Conservation (phyloP, 2,329 filamentous ascomycete genomes). For the Dactylella cylindrospora region DNA sequence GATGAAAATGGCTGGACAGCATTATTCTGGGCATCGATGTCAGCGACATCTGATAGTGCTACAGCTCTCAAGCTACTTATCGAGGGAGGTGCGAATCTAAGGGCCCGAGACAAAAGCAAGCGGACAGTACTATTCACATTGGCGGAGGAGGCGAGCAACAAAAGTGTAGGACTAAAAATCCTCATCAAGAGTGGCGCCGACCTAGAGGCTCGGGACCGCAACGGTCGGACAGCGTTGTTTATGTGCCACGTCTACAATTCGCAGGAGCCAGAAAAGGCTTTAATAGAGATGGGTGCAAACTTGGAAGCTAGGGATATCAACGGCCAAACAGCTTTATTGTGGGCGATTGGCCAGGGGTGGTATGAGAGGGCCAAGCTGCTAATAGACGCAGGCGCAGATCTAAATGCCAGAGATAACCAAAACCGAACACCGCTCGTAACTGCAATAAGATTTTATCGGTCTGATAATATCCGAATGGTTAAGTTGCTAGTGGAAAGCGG, state of each 20-base stretch:
- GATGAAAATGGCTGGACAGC: background rate
- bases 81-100: background rate
- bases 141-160: constrained; percentile 23
- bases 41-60: constrained; percentile 41
- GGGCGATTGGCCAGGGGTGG: constrained; percentile 23
- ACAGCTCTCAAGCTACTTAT: constrained; percentile 41
- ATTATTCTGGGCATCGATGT: constrained; percentile 41
- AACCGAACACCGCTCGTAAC: constrained; percentile 24
- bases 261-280: constrained; percentile 30
- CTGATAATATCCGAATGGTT: constrained; percentile 27
- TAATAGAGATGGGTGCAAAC: constrained; percentile 13
- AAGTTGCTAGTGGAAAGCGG: constrained; percentile 45
- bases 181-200: constrained; percentile 25
- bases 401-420: constrained; percentile 10
- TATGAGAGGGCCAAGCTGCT: constrained; percentile 41
- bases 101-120: background rate
- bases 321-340: constrained; percentile 38
- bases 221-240: constrained; percentile 46
- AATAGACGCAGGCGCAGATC: constrained; percentile 14
- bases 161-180: constrained; percentile 5
- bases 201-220: constrained; percentile 45
- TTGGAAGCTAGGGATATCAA: constrained; percentile 29
- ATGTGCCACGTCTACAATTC: constrained; percentile 25
- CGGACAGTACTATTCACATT: background rate
- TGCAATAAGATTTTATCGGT: constrained; percentile 26